Percentiles rank a stretch among this genome's conserved stretches.
phyloP scores from a whole-genome alignment of 73 alveolate genomes.

The Paramecium octaurelia region DNA sequence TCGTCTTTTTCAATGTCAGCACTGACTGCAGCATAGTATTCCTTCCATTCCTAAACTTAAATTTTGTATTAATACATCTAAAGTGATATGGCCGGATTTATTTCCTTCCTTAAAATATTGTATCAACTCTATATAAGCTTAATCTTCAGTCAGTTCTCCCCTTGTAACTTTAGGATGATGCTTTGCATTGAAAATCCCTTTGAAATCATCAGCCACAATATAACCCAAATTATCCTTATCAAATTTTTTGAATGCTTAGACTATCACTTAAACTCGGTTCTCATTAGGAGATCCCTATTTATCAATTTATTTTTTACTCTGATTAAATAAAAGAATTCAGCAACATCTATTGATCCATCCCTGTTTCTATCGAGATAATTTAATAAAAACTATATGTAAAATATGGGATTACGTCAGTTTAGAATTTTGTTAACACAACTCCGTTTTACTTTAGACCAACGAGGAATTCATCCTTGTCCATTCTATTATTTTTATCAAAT shows the following conservation, averaged over 20 bases:
- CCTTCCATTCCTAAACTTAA: conserved; percentile 57
- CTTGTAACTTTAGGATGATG: conserved; percentile 72
- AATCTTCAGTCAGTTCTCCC: conserved; percentile 72
- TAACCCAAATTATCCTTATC: conserved; percentile 65
- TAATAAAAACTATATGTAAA: neutral
- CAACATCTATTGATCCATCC: conserved; percentile 37
- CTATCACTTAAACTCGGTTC: conserved; percentile 59
- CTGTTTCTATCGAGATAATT: conserved; percentile 16
- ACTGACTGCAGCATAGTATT: conserved; percentile 73
- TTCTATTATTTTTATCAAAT: conserved; percentile 88
- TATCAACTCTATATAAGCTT: conserved; percentile 69
- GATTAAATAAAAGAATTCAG: neutral
- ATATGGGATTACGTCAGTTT: conserved; percentile 73
- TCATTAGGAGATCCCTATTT: conserved; percentile 54
- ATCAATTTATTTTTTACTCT: neutral
- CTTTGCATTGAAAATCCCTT: conserved; percentile 69
- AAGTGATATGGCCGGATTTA: conserved; percentile 63
- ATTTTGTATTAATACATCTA: conserved; percentile 8
- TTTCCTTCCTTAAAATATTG: conserved; percentile 68
- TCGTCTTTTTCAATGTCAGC: conserved; percentile 70
- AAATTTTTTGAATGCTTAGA: conserved; percentile 68
- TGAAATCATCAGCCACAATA: conserved; percentile 69
- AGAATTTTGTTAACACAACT: conserved; percentile 80
- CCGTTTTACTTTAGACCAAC: conserved; percentile 90
- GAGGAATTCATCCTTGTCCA: conserved; percentile 89